Percentiles rank a stretch among this genome's conserved stretches.
phyloP scores from a whole-genome alignment of 139 green algal genomes.

The Coelastrella sp. region DNA sequence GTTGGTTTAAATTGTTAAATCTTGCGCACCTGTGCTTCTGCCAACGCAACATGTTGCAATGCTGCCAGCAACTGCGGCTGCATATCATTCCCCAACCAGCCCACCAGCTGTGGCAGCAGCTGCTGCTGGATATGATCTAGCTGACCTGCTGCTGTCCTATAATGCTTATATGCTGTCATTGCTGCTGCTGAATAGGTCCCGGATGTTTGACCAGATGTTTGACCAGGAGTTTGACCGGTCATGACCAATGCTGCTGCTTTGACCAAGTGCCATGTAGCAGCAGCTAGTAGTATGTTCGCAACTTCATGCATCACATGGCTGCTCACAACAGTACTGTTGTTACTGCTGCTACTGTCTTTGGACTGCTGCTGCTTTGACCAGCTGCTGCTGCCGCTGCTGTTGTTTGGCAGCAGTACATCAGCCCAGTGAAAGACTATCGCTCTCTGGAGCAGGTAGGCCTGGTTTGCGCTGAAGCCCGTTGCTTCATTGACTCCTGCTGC shows the following conservation, averaged over 20 bases:
- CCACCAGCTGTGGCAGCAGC: conserved; percentile 34
- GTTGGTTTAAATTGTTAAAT: not conserved
- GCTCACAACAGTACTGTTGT: not conserved
- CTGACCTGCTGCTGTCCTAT: conserved; percentile 20
- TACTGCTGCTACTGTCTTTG: not conserved
- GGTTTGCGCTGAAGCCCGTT: not conserved
- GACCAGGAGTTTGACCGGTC: not conserved
- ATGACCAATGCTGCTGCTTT: conserved; percentile 5
- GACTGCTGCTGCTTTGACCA: not conserved
- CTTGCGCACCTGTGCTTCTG: conserved; percentile 21
- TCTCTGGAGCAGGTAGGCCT: not conserved
- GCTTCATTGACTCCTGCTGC: not conserved
- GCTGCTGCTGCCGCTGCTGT: conserved; percentile 16
- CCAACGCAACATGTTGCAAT: conserved; percentile 8
- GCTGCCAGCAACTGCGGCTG: conserved; percentile 20
- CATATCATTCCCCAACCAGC: conserved; percentile 14
- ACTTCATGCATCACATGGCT: not conserved
- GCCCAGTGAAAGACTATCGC: not conserved
- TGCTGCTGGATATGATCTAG: conserved; percentile 15
- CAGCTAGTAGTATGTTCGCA: conserved; percentile 13
- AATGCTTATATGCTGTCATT: conserved; percentile 29
- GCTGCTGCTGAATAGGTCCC: not conserved
- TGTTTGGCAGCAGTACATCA: not conserved
- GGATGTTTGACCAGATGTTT: not conserved
- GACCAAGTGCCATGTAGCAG: conserved; percentile 35